phyloP scores from a whole-genome alignment of 2,329 filamentous ascomycete species.

The Ophiocordyceps polyrhachis-furcata region DNA sequence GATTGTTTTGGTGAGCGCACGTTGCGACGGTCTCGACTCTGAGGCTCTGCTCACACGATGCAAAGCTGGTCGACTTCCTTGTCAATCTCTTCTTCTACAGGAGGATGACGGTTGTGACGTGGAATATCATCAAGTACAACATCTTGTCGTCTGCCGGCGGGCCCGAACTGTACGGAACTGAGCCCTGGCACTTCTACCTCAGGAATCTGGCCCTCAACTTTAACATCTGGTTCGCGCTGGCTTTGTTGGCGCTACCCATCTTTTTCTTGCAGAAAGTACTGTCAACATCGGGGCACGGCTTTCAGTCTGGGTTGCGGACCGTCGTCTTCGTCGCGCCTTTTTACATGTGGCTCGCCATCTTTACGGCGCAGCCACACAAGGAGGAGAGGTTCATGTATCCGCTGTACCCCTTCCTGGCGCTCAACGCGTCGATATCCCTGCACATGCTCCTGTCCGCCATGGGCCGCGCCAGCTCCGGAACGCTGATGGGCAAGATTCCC shows the following conservation, averaged over 20 bases:
- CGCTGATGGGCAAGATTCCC: slow-evolving; percentile 52
- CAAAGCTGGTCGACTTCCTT: slow-evolving; percentile 45
- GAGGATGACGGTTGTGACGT: slow-evolving; percentile 56
- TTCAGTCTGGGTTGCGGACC: slow-evolving; percentile 54
- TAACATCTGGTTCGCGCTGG: slow-evolving; percentile 81
- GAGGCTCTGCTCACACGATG: neutral
- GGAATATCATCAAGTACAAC: slow-evolving; percentile 94
- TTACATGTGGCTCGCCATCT: slow-evolving; percentile 86
- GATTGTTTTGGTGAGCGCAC: slow-evolving; percentile 43
- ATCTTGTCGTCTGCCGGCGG: slow-evolving; percentile 69
- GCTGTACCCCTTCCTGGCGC: slow-evolving; percentile 70
- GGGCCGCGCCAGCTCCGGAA: slow-evolving; percentile 49
- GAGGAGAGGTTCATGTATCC: slow-evolving; percentile 99
- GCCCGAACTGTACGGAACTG: slow-evolving; percentile 84
- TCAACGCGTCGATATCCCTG: slow-evolving; percentile 72
- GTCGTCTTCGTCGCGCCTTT: slow-evolving; percentile 68
- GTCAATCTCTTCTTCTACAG: slow-evolving; percentile 77
- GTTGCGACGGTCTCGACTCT: too few species aligned
- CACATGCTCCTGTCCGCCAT: slow-evolving; percentile 64
- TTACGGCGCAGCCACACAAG: slow-evolving; percentile 86
- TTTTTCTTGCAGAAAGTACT: slow-evolving; percentile 55
- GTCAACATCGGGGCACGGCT: slow-evolving; percentile 39
- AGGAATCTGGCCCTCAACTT: slow-evolving; percentile 87
- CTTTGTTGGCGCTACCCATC: slow-evolving; percentile 54
- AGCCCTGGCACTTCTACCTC: slow-evolving; percentile 94